Percentiles rank a stretch among this genome's conserved stretches.
Conservation (phyloP, 1,284 basidiomycete species). For the Lentinus polychrous region DNA sequence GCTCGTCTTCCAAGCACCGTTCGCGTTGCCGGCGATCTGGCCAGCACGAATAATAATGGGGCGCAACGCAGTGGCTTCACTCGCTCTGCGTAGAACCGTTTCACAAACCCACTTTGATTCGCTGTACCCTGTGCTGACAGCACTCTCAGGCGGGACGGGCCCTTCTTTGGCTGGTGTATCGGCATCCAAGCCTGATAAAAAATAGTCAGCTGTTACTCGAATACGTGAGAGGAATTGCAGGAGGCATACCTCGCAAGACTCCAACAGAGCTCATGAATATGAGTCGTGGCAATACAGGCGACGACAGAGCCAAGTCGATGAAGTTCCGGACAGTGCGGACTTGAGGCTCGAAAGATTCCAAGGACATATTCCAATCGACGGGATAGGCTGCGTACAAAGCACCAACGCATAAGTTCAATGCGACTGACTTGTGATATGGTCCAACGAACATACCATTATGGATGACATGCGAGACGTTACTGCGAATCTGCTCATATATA, state of each 20-base stretch:
- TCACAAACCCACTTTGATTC: slow-evolving; percentile 32
- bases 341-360: slow-evolving; percentile 18
- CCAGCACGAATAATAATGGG: slow-evolving; percentile 23
- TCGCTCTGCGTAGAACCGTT: slow-evolving; percentile 18
- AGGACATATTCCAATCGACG: slow-evolving; percentile 28
- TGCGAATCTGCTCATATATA: slow-evolving; percentile 21
- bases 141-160: slow-evolving; percentile 12
- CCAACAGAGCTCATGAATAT: slow-evolving; percentile 29
- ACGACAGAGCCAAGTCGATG: slow-evolving; percentile 22
- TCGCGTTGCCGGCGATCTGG: slow-evolving; percentile 21
- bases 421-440: neutral
- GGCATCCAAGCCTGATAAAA: neutral
- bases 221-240: slow-evolving; percentile 4
- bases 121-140: slow-evolving; percentile 24
- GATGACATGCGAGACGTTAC: slow-evolving; percentile 27
- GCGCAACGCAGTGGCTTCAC: slow-evolving; percentile 15
- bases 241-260: slow-evolving; percentile 19
- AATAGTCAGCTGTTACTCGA: neutral
- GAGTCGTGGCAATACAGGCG: slow-evolving; percentile 22
- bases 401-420: neutral
- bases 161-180: slow-evolving; percentile 5
- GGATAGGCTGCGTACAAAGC: slow-evolving; percentile 23
- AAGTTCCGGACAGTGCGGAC: slow-evolving; percentile 15
- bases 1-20: slow-evolving; percentile 23
- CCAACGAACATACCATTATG: slow-evolving; percentile 24